A percentile compares a stretch with the other conserved stretches of the same genome.
Evolutionary conservation across 768 basidiomycete species (phyloP).

Genomic region (Boletus rex-veris): DNA sequence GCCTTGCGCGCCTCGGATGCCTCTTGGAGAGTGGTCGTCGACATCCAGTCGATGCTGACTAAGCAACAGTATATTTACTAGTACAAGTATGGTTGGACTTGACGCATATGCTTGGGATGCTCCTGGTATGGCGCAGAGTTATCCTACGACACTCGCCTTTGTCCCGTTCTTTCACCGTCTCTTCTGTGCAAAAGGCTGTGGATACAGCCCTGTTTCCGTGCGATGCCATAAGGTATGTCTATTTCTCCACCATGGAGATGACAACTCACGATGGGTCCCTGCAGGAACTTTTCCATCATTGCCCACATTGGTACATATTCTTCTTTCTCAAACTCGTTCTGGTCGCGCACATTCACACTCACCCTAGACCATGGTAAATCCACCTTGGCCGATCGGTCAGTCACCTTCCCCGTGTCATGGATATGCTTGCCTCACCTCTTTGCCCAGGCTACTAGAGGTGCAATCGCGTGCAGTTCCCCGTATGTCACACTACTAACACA

Average conservation of each 20-base stretch:
- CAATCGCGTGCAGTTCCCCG: slow-evolving; percentile 3
- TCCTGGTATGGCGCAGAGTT: slow-evolving; percentile 31
- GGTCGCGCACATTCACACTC: slow-evolving; percentile 3
- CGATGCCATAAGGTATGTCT: slow-evolving; percentile 60
- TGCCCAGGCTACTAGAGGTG: slow-evolving; percentile 71
- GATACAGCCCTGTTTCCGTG: slow-evolving; percentile 63
- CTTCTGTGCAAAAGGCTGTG: slow-evolving; percentile 35
- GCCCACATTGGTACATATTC: slow-evolving; percentile 87
- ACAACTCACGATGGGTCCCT: not conserved
- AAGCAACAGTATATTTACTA: slow-evolving; percentile 17
- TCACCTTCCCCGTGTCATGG: slow-evolving; percentile 3
- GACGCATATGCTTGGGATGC: slow-evolving; percentile 14
- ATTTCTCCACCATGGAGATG: not conserved
- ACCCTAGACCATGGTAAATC: slow-evolving; percentile 91
- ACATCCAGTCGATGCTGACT: slow-evolving; percentile 26
- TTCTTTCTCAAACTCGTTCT: not conserved
- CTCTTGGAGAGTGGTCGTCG: slow-evolving; percentile 55
- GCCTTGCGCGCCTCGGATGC: slow-evolving; percentile 79
- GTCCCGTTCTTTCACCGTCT: slow-evolving; percentile 30
- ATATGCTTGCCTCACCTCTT: slow-evolving; percentile 1
- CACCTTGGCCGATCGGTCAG: slow-evolving; percentile 82
- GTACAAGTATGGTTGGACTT: no score
- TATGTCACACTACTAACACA: slow-evolving; percentile 8
- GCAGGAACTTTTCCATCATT: slow-evolving; percentile 92
- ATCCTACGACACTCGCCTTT: not conserved